Evolutionary conservation across 495 filamentous ascomycete species (phyloP).

Genomic region (Cetradonia linearis): DNA sequence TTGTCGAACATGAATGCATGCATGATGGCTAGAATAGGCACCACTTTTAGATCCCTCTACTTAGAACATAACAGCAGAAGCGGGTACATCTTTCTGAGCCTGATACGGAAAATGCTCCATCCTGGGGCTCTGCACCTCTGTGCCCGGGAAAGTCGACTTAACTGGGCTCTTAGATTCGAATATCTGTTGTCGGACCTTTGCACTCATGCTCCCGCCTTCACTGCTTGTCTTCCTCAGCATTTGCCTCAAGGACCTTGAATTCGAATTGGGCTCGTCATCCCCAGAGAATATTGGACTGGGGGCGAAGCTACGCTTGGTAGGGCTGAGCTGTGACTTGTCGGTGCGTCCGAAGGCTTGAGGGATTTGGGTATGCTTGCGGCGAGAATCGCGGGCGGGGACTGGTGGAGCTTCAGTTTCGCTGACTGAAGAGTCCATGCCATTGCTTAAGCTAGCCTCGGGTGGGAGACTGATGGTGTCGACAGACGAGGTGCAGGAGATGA

Average conservation of each 20-base stretch:
- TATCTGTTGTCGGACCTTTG: constrained; percentile 35
- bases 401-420: constrained; percentile 21
- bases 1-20: background rate
- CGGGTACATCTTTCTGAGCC: constrained; percentile 15
- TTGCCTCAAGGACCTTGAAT: constrained; percentile 29
- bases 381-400: constrained; percentile 26
- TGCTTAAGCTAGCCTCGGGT: constrained; percentile 35
- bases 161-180: constrained; percentile 31
- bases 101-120: constrained; percentile 17
- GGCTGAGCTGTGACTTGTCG: background rate
- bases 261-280: constrained; percentile 38
- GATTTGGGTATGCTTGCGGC: constrained; percentile 27
- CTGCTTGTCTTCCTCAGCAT: constrained; percentile 46
- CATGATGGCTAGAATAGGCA: background rate
- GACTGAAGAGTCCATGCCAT: constrained; percentile 28
- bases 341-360: constrained; percentile 22
- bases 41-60: background rate
- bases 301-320: constrained; percentile 3
- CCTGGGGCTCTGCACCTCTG: constrained; percentile 7
- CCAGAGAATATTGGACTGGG: constrained; percentile 31
- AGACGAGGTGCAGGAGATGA: constrained; percentile 66
- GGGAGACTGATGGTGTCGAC: constrained; percentile 57
- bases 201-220: constrained; percentile 37
- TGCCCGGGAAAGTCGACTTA: constrained; percentile 25
- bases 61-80: constrained; percentile 21